Base-by-base conservation (phyloP, 371 early-diverging fungal species). In the Syncephalastrum contaminatum region DNA sequence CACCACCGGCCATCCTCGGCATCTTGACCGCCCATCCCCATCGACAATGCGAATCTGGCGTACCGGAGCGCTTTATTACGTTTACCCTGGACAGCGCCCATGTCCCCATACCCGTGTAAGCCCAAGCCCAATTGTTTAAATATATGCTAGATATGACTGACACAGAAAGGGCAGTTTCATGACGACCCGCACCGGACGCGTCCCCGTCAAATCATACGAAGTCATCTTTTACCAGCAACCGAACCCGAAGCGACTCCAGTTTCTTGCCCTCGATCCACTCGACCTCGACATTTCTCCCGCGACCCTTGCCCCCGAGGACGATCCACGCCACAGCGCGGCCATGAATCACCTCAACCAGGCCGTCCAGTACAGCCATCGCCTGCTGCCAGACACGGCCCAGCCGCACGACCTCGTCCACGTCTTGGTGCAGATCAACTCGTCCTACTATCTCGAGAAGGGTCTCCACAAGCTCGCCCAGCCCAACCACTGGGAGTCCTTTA, bases 221-320 rank as follows among this genome's bases (percentile, higher is more conserved):
- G 56, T 87, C 14, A 80, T 88, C 21, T 83, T 85, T 63, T 88
- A 83, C 60, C 72, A 81, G 24, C 85, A 81, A 25, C 87, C 88
- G 0, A 83, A 87, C 53, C 82, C 85, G 8, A 69, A 76, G 22
- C 66, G 77, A 39, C 71, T 87, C 18, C 91, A 90, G 57, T 90
- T 87, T 60, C 70, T 87, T 18, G 86, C 89, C 14, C 66, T 89
- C 1, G 77, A 88, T 42, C 88, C 90, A 2, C 64, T 92, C 7
- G 77, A 82, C 16, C 66, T 92, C 2, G 91, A 92, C 59, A 83
- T 88, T 15, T 80, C 86, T n/a, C 62, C 74, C 43, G 56, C 75
- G 50, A 65, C 72, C 51, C 60, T 16, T 60, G 71, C 43, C 6
- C 63, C 69, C 20, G 64, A 64, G 22, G 43, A 43, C 6, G 45